Evolutionary conservation across 768 basidiomycete species (phyloP).

Genomic region (Tricholoma bakamatsutake): DNA sequence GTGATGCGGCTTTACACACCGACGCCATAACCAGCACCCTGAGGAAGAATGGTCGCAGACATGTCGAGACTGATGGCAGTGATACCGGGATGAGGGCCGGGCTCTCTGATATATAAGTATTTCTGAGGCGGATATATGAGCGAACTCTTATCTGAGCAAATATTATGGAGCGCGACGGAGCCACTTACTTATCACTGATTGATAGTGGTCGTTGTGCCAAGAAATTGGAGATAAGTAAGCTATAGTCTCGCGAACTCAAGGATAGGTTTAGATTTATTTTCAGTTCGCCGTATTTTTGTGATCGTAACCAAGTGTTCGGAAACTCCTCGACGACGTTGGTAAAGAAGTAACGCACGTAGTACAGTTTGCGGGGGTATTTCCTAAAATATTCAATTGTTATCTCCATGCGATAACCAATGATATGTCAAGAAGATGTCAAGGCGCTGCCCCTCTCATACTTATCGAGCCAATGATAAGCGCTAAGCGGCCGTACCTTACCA

Average conservation of each 20-base stretch:
- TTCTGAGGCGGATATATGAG: background rate
- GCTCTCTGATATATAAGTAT: background rate
- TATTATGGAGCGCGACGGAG: background rate
- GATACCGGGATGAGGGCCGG: background rate
- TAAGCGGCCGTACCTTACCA: background rate
- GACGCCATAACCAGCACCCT: conserved; percentile 18
- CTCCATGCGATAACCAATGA: background rate
- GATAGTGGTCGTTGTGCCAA: background rate
- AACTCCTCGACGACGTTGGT: background rate
- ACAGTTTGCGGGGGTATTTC: background rate
- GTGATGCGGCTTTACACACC: conserved; percentile 11
- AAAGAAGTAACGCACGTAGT: background rate
- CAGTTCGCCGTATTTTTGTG: background rate
- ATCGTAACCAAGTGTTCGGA: background rate
- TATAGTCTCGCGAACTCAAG: background rate
- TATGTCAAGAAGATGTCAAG: background rate
- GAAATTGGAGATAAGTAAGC: background rate
- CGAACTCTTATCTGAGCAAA: background rate
- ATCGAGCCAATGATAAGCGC: background rate
- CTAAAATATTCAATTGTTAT: background rate
- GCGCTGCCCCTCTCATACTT: background rate
- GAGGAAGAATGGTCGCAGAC: conserved; percentile 5
- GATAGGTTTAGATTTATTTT: background rate
- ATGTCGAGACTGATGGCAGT: background rate
- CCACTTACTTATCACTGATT: background rate